Evolutionary conservation across 768 basidiomycete species (phyloP).

Genomic region (Tricholoma flavovirens): DNA sequence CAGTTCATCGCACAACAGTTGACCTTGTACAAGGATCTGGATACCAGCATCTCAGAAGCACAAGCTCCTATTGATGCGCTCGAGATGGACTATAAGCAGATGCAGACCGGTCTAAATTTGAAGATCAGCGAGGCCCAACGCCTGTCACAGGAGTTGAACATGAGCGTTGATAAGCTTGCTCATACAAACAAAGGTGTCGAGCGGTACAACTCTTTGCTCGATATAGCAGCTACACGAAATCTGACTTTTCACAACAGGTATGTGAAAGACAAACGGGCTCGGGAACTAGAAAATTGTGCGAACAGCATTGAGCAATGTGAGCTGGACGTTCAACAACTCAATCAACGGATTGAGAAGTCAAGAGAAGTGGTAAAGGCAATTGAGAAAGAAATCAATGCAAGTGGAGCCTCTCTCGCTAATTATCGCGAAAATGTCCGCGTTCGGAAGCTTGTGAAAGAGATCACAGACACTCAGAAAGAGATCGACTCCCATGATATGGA

Average conservation of each 20-base stretch:
- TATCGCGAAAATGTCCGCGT: constrained; percentile 81
- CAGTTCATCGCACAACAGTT: neutral
- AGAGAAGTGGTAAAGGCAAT: constrained; percentile 48
- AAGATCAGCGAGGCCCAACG: constrained; percentile 49
- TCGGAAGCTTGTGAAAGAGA: constrained; percentile 60
- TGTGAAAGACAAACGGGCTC: constrained; percentile 59
- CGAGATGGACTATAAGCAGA: constrained; percentile 46
- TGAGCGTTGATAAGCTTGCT: constrained; percentile 55
- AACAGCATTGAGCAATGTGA: constrained; percentile 44
- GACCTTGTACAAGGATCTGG: constrained; percentile 46
- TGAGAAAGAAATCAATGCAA: constrained; percentile 75
- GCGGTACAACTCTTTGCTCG: constrained; percentile 36
- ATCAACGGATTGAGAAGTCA: constrained; percentile 30
- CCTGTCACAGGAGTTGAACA: constrained; percentile 58
- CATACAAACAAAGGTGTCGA: constrained; percentile 59
- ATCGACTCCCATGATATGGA: constrained; percentile 80
- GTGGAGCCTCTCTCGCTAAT: constrained; percentile 63
- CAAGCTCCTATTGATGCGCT: constrained; percentile 61
- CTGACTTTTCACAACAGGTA: constrained; percentile 45
- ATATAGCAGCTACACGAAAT: neutral
- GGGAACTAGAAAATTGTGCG: constrained; percentile 53
- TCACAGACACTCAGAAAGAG: constrained; percentile 59
- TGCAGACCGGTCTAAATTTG: constrained; percentile 43
- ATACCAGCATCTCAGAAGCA: constrained; percentile 52
- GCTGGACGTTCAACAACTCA: constrained; percentile 31